A percentile compares a stretch with the other conserved stretches of the same genome.
Conservation (phyloP, 2,329 filamentous ascomycete genomes). For the Paradendryphiella salina region DNA sequence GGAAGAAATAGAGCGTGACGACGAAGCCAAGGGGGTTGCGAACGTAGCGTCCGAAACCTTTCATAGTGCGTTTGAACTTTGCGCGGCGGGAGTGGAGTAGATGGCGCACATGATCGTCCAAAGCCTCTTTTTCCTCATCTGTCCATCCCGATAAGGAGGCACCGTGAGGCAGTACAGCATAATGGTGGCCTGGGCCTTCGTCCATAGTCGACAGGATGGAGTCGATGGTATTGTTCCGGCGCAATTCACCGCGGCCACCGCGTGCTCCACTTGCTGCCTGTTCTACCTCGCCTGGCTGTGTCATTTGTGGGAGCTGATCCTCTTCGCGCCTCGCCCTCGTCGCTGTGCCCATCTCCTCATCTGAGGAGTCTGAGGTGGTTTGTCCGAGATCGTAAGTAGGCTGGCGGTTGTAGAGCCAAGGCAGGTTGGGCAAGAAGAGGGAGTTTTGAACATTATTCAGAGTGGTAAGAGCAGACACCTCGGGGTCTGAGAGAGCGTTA, state of each 20-base stretch:
- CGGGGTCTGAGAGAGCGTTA: slow-evolving; percentile 65
- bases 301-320: slow-evolving; percentile 25
- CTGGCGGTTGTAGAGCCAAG: slow-evolving; percentile 71
- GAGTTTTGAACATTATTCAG: slow-evolving; percentile 93
- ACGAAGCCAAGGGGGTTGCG: slow-evolving; percentile 73
- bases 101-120: slow-evolving; percentile 85
- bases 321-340: slow-evolving; percentile 14
- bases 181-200: slow-evolving; percentile 61
- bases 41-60: slow-evolving; percentile 79
- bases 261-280: slow-evolving; percentile 13
- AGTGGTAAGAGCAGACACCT: slow-evolving; percentile 79
- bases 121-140: slow-evolving; percentile 69
- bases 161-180: slow-evolving; percentile 78
- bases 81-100: slow-evolving; percentile 80
- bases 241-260: slow-evolving; percentile 12
- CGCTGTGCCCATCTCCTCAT: slow-evolving; percentile 30
- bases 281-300: slow-evolving; percentile 21
- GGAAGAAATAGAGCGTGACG: slow-evolving; percentile 80
- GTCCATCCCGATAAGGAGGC: slow-evolving; percentile 75
- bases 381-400: slow-evolving; percentile 75
- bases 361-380: slow-evolving; percentile 41
- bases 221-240: slow-evolving; percentile 37
- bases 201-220: slow-evolving; percentile 41
- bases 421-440: slow-evolving; percentile 79
- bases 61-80: slow-evolving; percentile 76